Evolutionary conservation across 2,329 filamentous ascomycete species (phyloP).

Genomic region (Fusarium anthophilum): DNA sequence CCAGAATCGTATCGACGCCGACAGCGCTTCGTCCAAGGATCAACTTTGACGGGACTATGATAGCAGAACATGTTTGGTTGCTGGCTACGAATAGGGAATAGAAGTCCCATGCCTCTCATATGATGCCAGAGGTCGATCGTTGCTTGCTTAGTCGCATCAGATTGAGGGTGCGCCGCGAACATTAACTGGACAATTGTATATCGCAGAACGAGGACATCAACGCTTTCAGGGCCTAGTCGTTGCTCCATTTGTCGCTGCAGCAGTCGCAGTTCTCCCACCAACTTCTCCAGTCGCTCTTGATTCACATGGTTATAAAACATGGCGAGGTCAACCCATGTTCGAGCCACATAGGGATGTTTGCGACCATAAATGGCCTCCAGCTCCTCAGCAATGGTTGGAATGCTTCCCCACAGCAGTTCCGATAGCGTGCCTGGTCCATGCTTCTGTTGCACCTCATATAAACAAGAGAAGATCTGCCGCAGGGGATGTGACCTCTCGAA

Average conservation of each 20-base stretch:
- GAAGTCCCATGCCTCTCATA: constrained; percentile 47
- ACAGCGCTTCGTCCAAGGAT: constrained; percentile 56
- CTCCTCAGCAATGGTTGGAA: constrained; percentile 55
- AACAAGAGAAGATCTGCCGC: constrained; percentile 53
- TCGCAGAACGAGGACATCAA: constrained; percentile 51
- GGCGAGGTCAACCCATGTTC: constrained; percentile 54
- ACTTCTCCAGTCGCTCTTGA: constrained; percentile 49
- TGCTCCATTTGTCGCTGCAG: constrained; percentile 50
- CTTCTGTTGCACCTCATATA: constrained; percentile 58
- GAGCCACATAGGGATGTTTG: constrained; percentile 54
- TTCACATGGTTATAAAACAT: constrained; percentile 52
- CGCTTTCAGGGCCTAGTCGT: constrained; percentile 44
- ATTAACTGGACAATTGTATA: constrained; percentile 54
- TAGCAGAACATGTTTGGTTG: constrained; percentile 54
- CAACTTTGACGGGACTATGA: constrained; percentile 55
- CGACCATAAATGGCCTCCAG: constrained; percentile 56
- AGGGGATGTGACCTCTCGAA: constrained; percentile 55
- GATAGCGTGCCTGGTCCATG: constrained; percentile 55
- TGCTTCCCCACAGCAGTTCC: constrained; percentile 54
- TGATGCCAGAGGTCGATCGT: constrained; percentile 51
- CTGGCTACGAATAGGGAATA: constrained; percentile 50
- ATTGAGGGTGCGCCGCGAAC: constrained; percentile 48
- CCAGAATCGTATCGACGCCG: constrained; percentile 53
- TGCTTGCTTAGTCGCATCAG: constrained; percentile 48
- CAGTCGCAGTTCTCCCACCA: constrained; percentile 50